These are phyloP conservation scores for Umbelopsis sp. DNA, from an alignment of 371 early-diverging fungal species.

Conservation along the genomic window DNA sequence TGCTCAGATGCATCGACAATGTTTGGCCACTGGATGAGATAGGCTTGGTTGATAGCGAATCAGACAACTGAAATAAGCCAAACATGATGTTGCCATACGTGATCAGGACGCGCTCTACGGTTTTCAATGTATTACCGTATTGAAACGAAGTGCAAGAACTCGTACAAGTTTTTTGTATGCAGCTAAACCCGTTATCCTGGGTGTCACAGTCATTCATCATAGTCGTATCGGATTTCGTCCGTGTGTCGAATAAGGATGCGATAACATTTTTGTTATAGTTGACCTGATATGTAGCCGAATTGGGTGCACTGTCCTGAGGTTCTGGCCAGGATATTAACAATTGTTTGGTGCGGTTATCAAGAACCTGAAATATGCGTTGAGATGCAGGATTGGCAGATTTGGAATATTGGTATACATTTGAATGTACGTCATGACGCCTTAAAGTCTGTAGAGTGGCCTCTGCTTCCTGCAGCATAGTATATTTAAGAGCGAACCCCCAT, in stretches of 20 bases:
- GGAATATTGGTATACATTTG: slow-evolving; percentile 1
- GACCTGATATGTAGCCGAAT: slow-evolving; percentile 22
- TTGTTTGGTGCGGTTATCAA: slow-evolving; percentile 35
- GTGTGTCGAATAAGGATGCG: slow-evolving; percentile 29
- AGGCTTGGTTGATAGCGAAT: not conserved
- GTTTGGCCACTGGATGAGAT: not conserved
- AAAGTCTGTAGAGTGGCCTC: not conserved
- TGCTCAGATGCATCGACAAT: not conserved
- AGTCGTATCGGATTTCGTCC: slow-evolving; percentile 19
- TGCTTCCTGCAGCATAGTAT: not conserved
- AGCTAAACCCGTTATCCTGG: slow-evolving; percentile 3
- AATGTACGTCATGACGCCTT: not conserved
- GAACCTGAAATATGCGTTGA: slow-evolving; percentile 35
- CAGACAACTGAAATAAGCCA: slow-evolving; percentile 23
- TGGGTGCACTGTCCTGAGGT: slow-evolving; percentile 20
- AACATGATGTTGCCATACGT: slow-evolving; percentile 44
- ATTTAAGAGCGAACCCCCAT: not conserved
- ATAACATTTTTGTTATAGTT: slow-evolving; percentile 9
- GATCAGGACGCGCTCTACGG: slow-evolving; percentile 32
- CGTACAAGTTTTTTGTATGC: slow-evolving; percentile 13
- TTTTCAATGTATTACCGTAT: not conserved
- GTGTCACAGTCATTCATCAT: not conserved
- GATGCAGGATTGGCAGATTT: slow-evolving; percentile 3
- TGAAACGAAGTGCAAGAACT: slow-evolving; percentile 19
- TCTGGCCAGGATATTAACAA: slow-evolving; percentile 42